Percentiles rank a stretch among this genome's conserved stretches.
Conservation (phyloP, 805 yeast genomes). For the Millerago galiae region DNA sequence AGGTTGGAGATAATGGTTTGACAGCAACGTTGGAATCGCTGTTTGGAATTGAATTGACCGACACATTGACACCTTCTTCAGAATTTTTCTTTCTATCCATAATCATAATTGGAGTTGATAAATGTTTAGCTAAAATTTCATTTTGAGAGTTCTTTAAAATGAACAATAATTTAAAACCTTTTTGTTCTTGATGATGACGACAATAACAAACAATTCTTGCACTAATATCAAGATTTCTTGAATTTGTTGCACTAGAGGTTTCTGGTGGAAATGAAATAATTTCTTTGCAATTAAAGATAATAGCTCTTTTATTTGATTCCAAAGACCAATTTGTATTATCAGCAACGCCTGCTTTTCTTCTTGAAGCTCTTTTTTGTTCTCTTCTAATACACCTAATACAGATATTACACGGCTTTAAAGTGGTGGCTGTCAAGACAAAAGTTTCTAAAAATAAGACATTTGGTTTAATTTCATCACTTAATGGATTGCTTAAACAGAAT, state of each 20-base stretch:
- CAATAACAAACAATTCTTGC: conserved; percentile 92
- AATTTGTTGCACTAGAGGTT: conserved; percentile 21
- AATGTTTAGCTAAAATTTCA: conserved; percentile 61
- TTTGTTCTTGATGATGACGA: conserved; percentile 86
- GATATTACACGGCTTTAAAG: conserved; percentile 55
- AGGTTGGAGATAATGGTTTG: conserved; percentile 50
- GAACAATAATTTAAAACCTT: conserved; percentile 73
- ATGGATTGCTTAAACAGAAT: conserved; percentile 47
- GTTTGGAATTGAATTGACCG: conserved; percentile 8
- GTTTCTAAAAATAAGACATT: conserved; percentile 68
- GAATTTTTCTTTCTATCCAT: conserved; percentile 77
- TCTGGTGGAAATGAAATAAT: conserved; percentile 61
- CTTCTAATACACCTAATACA: conserved; percentile 87
- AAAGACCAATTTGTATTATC: conserved; percentile 77
- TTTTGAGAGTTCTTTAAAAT: conserved; percentile 57
- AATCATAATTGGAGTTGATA: conserved; percentile 75
- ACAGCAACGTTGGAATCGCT: conserved; percentile 16
- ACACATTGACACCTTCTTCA: conserved; percentile 11
- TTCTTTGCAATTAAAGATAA: conserved; percentile 89
- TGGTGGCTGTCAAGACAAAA: conserved; percentile 62
- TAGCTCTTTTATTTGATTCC: conserved; percentile 67
- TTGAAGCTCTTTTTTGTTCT: conserved; percentile 88
- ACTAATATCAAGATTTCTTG: conserved; percentile 39
- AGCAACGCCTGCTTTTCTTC: conserved; percentile 77
- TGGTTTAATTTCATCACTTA: conserved; percentile 43